Base-by-base conservation (phyloP, 176 grass and related monocot genomes). In the Poa pratensis region DNA sequence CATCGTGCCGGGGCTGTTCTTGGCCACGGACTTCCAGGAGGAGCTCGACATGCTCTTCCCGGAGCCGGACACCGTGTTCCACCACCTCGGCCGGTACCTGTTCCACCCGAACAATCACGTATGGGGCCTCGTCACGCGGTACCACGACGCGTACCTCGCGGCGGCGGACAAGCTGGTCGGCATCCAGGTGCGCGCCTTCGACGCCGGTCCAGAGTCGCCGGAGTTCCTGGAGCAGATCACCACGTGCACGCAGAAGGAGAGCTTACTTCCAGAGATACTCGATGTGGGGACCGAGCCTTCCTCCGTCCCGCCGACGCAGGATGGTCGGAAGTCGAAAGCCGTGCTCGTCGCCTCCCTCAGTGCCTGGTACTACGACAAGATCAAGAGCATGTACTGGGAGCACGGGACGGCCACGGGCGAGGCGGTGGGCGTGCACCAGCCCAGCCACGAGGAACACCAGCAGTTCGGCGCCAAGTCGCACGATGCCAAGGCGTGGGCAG, bases 81-180 rank as follows among this genome's bases (percentile, higher is more conserved):
- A 95, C 76, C 90, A 95, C 67, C 26, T 93, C 32, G 88, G 77
- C 27, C 83, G 91, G 0, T 93, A 93, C 78, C 81, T 95, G 0
- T 93, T 95, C 79, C 86, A 93, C 65, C 91, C 94, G 0, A 87
- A 9, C 66, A 95, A 95, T 70, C 68, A 76, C 45, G 84, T 95
- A 1, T 95, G 94, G 94, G 94, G 94, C 70, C 80, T 95, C 58
- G 76, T 95, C 42, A 49, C 89, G 45, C 69, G 94, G 7, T 95
- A 89, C 63, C 75, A 95, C 55, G 43, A 76, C 52, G 80, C 87
- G 0, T 89, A 92, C 75, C 87, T 92, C 49, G 67, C 83, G 3
- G 11, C 19, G 73, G 84, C 89, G 55, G 16, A 59, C 26, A 77
- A 83, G 42, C 69, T 67, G 0, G 61, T 94, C 1, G 92, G 92